Evolutionary conservation across 1,284 basidiomycete species (phyloP), one percentile per base, ranked within the genome.

Genomic region (Sporisorium iseilematis-ciliati): DNA sequence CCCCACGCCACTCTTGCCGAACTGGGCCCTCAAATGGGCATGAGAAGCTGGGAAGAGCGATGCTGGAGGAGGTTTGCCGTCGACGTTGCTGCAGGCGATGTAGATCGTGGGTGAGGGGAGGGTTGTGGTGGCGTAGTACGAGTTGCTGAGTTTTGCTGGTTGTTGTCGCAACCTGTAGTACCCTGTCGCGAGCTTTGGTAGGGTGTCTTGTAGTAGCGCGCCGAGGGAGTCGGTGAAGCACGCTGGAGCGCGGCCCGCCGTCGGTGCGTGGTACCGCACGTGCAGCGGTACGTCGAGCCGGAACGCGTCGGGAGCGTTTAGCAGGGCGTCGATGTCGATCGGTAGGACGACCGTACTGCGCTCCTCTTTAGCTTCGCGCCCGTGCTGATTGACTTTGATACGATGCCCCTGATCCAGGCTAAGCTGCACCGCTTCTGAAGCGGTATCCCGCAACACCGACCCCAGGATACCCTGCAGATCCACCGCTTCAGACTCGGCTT

Each of bases 271-370:
- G 33, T 74, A 74, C 0, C 71, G 21, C 3, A 60, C 14, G 46
- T 68, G 65, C 10, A 74, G 26, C 0, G 71, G 65, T 0, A 74
- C n/a, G 0, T 74, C 35, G 7, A 68, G 6, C 4, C 38, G 25
- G 4, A 45, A 25, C 12, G 25, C 25, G 4, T 57, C 59, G 18
- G 63, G 48, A 1, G 43, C 48, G 4, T 10, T 33, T 5, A 60
- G 20, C n/a, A 65, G 20, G 14, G 41, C 57, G 14, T 59, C 48
- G 3, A 61, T 41, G 10, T 46, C 26, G 0, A 70, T 3, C 20
- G 54, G 31, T 2, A 72, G 5, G 0, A 59, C 25, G 0, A 72
- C 48, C 25, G 12, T 57, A n/a, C 12, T 53, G 40, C 38, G 7
- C 23, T 54, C 57, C 21, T 33, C 7, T 11, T 20, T 25, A 10